Base-by-base conservation (phyloP, 148 eudicot genomes). In the Dianthus caryophyllus region DNA sequence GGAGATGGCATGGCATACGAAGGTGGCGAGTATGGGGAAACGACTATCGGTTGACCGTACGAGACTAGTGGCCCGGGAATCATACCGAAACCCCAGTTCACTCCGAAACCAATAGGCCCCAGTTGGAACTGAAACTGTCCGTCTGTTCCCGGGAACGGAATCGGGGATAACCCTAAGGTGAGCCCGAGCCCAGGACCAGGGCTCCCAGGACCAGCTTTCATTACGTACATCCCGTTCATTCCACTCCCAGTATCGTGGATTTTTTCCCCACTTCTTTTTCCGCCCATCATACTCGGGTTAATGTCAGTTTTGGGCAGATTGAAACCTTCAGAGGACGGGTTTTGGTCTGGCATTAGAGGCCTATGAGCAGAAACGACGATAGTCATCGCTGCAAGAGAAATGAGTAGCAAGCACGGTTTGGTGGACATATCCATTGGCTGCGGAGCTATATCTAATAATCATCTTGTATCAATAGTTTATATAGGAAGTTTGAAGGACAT, bases 41-140 rank as follows among this genome's bases (percentile, higher is more conserved):
- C 49, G 17, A 75, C 65, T 36, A 75, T 41, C 2, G 73, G 73
- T 47, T 25, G 73, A 33, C 31, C 52, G 68, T 74, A 68, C 16
- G 76, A 15, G 11, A 46, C 24, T n/a, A 39, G 50, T n/a, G 65
- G 51, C 9, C 67, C 73, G 5, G 65, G 55, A 2, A 27, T 2
- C 11, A 38, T 6, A 21, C 78, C 71, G 4, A 54, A 38, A 48
- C 61, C 54, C 54, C 58, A 29, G 57, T 24, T 55, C 26, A 61
- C 61, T 17, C 79, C 74, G 10, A 70, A 59, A 12, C 61, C 67
- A 21, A 75, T 65, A 18, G 71, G 75, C 16, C 79, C 79, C 24
- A 71, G 0, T 44, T 31, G 24, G 51, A 76, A 71, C 47, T 59
- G 75, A 52, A 71, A 70, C 17, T 59, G 46, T 1, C 71, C 75